Evolutionary conservation across 208 protist genomes (phyloP).

Genomic region (Acanthamoeba castellanii): DNA sequence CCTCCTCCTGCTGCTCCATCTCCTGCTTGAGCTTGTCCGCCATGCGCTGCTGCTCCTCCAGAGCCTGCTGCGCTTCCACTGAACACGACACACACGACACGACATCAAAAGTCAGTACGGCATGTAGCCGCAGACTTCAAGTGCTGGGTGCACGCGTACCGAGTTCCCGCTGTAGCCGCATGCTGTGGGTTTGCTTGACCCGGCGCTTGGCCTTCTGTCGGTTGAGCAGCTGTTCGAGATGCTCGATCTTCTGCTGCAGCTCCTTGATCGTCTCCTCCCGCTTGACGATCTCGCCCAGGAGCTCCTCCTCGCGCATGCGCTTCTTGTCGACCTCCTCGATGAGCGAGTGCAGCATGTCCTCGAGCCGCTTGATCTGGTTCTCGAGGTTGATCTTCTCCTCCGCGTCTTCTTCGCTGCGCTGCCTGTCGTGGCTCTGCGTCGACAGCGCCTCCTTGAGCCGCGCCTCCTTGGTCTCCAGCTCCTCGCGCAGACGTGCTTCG

Average conservation of each 20-base stretch:
- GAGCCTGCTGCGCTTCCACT: constrained; percentile 9
- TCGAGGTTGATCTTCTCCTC: not conserved
- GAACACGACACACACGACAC: not conserved
- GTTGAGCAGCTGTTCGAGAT: not conserved
- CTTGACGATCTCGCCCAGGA: not conserved
- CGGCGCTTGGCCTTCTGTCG: constrained; percentile 35
- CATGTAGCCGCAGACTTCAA: not conserved
- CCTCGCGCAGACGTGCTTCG: not conserved
- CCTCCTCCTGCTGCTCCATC: constrained; percentile 47
- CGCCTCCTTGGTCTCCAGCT: not conserved
- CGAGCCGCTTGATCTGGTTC: constrained; percentile 24
- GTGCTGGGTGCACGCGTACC: not conserved
- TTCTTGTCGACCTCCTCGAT: not conserved
- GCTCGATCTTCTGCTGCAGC: constrained; percentile 15
- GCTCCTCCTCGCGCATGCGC: not conserved
- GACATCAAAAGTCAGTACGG: not conserved
- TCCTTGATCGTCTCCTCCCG: not conserved
- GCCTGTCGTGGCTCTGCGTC: not conserved
- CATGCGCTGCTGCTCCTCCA: constrained; percentile 21
- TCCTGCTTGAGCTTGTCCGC: constrained; percentile 40
- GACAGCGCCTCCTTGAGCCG: not conserved
- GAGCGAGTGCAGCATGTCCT: constrained; percentile 35
- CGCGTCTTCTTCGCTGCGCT: not conserved
- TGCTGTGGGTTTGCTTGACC: not conserved
- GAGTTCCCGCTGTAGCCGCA: constrained; percentile 33